A percentile compares a stretch with the other conserved stretches of the same genome.
phyloP scores from a whole-genome alignment of 306 rosid species.

The Cucurbita ficifolia region DNA sequence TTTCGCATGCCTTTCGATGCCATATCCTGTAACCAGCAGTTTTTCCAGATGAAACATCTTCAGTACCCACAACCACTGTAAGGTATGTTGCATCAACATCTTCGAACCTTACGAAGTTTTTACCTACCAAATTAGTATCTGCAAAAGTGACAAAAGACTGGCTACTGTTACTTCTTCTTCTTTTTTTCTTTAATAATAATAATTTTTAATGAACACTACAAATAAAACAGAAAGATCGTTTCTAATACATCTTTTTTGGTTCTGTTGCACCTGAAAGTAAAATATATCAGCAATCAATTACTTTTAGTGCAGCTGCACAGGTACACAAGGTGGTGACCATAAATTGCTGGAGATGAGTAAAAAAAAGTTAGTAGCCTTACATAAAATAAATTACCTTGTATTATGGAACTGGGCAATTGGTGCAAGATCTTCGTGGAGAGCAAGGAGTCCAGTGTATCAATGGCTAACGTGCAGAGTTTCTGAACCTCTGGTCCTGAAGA shows the following conservation, averaged over 20 bases:
- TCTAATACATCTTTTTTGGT: background rate
- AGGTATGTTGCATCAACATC: conserved; percentile 51
- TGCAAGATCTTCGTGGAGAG: conserved; percentile 9
- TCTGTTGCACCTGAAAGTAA: background rate
- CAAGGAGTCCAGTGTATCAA: conserved; percentile 53
- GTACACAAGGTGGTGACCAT: background rate
- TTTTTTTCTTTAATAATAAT: background rate
- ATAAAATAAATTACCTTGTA: conserved; percentile 4
- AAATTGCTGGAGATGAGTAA: background rate
- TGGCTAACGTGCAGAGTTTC: conserved; percentile 64
- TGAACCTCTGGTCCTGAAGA: conserved; percentile 95
- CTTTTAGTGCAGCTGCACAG: background rate
- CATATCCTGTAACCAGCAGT: conserved; percentile 41
- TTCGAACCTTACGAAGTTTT: conserved; percentile 55
- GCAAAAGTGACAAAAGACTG: conserved; percentile 11
- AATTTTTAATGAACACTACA: background rate
- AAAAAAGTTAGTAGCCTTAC: background rate
- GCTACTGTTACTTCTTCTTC: background rate
- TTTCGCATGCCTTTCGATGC: conserved; percentile 49
- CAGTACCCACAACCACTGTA: conserved; percentile 42
- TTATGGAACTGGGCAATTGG: background rate
- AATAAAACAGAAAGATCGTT: background rate
- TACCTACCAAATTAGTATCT: conserved; percentile 34
- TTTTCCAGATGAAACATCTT: conserved; percentile 26
- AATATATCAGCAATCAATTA: background rate